Evolutionary conservation across 345 rosid species (phyloP).

Genomic region (Erysimum cheiranthoides): DNA sequence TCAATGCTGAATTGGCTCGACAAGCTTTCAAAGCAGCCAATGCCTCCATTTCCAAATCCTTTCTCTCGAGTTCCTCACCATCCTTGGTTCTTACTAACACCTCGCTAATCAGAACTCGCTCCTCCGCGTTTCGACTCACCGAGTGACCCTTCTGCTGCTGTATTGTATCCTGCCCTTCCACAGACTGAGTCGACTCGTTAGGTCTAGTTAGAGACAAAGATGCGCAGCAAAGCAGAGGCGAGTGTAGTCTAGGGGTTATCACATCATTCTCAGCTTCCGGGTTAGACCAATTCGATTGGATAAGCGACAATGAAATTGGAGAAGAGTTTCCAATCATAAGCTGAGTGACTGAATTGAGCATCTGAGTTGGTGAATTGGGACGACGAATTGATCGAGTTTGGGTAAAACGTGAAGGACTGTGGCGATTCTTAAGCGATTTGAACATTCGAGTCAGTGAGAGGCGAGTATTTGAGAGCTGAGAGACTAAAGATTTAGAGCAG

Average conservation of each 20-base stretch:
- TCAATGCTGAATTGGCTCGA: conserved; percentile 86
- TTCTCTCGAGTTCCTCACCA: conserved; percentile 92
- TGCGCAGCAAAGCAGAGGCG: conserved; percentile 61
- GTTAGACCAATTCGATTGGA: conserved; percentile 36
- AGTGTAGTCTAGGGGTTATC: conserved; percentile 4
- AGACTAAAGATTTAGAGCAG: conserved; percentile 41
- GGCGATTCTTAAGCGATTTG: conserved; percentile 34
- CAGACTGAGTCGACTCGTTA: conserved; percentile 49
- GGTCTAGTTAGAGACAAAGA: conserved; percentile 54
- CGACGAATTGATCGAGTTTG: conserved; percentile 27
- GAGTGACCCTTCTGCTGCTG: conserved; percentile 62
- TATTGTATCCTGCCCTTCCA: conserved; percentile 33
- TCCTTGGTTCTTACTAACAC: conserved; percentile 92
- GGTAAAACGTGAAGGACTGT: background rate
- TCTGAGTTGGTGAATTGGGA: conserved; percentile 32
- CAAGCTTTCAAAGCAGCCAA: conserved; percentile 80
- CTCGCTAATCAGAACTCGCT: conserved; percentile 88
- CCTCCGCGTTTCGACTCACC: conserved; percentile 64
- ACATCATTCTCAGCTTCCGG: background rate
- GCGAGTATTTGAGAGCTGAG: conserved; percentile 39
- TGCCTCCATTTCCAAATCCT: conserved; percentile 88
- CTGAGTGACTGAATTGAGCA: conserved; percentile 42
- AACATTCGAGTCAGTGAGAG: conserved; percentile 24
- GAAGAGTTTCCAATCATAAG: conserved; percentile 45
- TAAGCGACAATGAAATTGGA: conserved; percentile 58